phyloP scores from a whole-genome alignment of 2,329 filamentous ascomycete species.

The Acephala macrosclerotiorum region DNA sequence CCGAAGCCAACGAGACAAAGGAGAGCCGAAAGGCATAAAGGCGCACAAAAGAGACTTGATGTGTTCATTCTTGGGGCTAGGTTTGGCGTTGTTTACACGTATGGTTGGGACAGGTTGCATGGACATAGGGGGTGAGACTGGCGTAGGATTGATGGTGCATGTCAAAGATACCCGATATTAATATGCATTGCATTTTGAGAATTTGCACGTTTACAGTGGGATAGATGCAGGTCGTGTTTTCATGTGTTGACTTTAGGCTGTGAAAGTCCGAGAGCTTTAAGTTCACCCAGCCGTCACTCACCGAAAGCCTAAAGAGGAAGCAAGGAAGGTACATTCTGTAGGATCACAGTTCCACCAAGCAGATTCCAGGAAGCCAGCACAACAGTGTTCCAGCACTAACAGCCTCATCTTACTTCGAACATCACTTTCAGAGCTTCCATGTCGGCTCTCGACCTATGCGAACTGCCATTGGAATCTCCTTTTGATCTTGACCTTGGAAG shows the following conservation, averaged over 20 bases:
- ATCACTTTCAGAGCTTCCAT: neutral
- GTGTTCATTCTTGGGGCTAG: conserved; percentile 8
- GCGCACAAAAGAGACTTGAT: neutral
- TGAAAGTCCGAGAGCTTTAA: neutral
- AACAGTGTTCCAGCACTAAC: neutral
- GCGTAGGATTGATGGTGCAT: conserved; percentile 26
- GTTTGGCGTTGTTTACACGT: conserved; percentile 18
- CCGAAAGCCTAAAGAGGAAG: neutral
- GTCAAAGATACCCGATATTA: conserved; percentile 39
- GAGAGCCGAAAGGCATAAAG: conserved; percentile 22
- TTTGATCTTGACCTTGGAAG: neutral
- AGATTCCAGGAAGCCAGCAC: neutral
- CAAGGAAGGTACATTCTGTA: neutral
- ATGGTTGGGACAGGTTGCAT: conserved; percentile 15
- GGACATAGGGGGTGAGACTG: conserved; percentile 14
- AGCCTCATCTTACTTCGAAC: neutral
- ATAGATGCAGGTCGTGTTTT: neutral
- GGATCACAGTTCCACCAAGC: neutral
- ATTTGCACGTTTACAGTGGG: neutral
- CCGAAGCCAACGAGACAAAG: conserved; percentile 22
- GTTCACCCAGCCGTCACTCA: neutral
- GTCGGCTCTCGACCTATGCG: neutral
- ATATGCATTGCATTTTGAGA: conserved; percentile 31
- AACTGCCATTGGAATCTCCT: neutral
- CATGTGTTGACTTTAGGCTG: neutral